These are phyloP conservation scores for Cyclotella atomus DNA, from an alignment of 108 stramenopile species.

Conservation along the genomic window DNA sequence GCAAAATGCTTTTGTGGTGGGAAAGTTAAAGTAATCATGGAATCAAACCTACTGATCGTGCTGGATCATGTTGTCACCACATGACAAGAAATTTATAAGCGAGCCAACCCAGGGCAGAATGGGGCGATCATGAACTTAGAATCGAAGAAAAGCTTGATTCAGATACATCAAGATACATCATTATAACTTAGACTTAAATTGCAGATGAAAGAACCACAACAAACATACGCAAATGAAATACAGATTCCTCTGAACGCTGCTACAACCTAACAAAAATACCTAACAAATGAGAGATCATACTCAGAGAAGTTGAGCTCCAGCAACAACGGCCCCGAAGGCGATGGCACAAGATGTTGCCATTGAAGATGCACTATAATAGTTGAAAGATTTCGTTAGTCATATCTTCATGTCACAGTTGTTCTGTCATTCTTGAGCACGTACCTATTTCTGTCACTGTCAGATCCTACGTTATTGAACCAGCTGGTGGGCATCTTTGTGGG, in stretches of 20 bases:
- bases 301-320: neutral
- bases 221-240: neutral
- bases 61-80: too few relatives aligned
- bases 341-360: neutral
- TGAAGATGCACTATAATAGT: neutral
- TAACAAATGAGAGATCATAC: neutral
- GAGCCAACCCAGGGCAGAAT: neutral
- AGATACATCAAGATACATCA: too few relatives aligned
- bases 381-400: neutral
- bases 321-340: neutral
- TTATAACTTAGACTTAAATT: slow-evolving; percentile 4
- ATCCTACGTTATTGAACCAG: too few relatives aligned
- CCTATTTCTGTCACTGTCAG: neutral
- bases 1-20: neutral
- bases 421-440: neutral
- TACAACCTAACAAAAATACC: neutral
- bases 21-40: neutral
- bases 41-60: too few relatives aligned
- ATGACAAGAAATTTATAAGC: slow-evolving; percentile 1
- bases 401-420: neutral
- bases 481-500: too few relatives aligned
- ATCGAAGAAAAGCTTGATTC: neutral
- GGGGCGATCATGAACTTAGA: neutral
- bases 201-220: neutral
- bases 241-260: neutral